A percentile compares a stretch with the other conserved stretches of the same genome.
phyloP scores from a whole-genome alignment of 306 rosid genomes.

The Begonia fuchsioides region DNA sequence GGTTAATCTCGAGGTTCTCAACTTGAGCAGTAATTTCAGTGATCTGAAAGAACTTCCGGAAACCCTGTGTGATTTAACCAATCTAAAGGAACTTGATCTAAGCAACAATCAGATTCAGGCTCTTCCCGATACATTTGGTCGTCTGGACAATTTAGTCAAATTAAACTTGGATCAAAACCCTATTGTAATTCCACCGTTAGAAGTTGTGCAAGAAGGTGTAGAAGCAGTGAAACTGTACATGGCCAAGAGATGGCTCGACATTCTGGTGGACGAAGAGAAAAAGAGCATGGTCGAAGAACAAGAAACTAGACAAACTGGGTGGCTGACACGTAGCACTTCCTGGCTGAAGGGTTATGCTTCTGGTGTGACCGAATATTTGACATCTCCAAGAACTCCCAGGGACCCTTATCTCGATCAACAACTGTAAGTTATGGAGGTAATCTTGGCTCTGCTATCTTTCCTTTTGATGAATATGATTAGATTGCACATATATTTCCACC shows the following conservation, averaged over 20 bases:
- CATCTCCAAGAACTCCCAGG: no score
- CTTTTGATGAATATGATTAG: not conserved
- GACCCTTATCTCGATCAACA: no score
- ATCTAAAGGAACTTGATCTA: conserved; percentile 73
- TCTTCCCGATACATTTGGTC: conserved; percentile 75
- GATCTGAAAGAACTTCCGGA: conserved; percentile 66
- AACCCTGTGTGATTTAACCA: conserved; percentile 58
- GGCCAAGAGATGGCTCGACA: conserved; percentile 73
- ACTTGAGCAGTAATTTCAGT: conserved; percentile 65
- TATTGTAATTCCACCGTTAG: conserved; percentile 50
- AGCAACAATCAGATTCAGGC: conserved; percentile 85
- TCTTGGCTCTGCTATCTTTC: not conserved
- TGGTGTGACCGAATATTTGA: conserved; percentile 9
- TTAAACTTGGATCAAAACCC: conserved; percentile 87
- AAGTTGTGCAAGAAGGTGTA: conserved; percentile 44
- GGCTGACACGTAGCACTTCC: conserved; percentile 71
- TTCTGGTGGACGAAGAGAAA: conserved; percentile 55
- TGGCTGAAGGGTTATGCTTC: conserved; percentile 37
- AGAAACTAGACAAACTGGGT: conserved; percentile 38
- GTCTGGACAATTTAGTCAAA: conserved; percentile 54
- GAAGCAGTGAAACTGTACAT: conserved; percentile 56
- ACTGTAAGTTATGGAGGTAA: no score
- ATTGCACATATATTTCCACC: not conserved
- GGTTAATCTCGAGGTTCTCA: conserved; percentile 45
- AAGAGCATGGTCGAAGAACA: conserved; percentile 30